Conservation (phyloP, 352 stramenopile genomes). For the Phytophthora tentaculata region DNA sequence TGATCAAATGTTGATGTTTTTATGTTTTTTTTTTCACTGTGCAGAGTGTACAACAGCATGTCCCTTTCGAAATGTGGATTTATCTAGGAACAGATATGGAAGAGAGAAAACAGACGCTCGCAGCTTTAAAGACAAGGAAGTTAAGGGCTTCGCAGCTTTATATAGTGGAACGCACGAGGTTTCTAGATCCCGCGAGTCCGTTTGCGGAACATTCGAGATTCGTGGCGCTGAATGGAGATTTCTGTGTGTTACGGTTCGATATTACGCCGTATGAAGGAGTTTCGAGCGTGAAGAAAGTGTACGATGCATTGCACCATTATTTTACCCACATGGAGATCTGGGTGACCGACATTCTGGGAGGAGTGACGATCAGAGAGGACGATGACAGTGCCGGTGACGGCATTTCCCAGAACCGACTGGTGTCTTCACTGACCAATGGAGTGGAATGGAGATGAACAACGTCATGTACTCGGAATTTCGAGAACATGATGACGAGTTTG, state of each 20-base stretch:
- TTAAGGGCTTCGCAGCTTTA: slow-evolving; percentile 40
- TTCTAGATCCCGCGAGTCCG: slow-evolving; percentile 43
- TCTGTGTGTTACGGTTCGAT: slow-evolving; percentile 54
- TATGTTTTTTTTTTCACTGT: slow-evolving; percentile 2
- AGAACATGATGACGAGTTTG: slow-evolving; percentile 22
- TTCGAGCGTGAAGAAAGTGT: slow-evolving; percentile 45
- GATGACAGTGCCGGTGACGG: slow-evolving; percentile 51
- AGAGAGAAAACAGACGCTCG: slow-evolving; percentile 41
- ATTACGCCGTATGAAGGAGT: slow-evolving; percentile 50
- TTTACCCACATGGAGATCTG: slow-evolving; percentile 61
- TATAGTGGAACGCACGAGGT: slow-evolving; percentile 45
- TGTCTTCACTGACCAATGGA: slow-evolving; percentile 40
- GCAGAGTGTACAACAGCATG: slow-evolving; percentile 41
- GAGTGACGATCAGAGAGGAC: slow-evolving; percentile 64
- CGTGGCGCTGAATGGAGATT: slow-evolving; percentile 44
- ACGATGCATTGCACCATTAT: slow-evolving; percentile 57
- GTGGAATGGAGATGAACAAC: slow-evolving; percentile 52
- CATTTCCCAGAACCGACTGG: slow-evolving; percentile 53
- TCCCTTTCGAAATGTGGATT: slow-evolving; percentile 54
- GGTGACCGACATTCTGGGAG: slow-evolving; percentile 57
- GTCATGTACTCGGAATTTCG: slow-evolving; percentile 42
- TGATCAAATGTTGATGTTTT: no score
- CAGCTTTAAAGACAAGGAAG: slow-evolving; percentile 36
- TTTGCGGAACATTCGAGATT: slow-evolving; percentile 58
- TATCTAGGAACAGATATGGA: slow-evolving; percentile 39